phyloP scores from a whole-genome alignment of 768 basidiomycete species.

The Boletus sensibilis region DNA sequence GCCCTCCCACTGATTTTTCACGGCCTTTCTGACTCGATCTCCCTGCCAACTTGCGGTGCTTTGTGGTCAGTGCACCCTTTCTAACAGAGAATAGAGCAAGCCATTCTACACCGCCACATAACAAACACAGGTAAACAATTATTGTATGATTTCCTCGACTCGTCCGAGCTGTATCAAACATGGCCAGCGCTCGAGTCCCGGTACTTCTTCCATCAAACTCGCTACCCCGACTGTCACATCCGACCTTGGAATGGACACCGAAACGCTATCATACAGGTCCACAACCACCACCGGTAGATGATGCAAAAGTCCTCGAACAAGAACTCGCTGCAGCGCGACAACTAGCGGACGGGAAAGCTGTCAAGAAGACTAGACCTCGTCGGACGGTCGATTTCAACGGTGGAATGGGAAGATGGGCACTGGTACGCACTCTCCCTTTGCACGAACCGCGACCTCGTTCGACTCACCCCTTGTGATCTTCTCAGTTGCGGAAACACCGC shows the following conservation, averaged over 20 bases:
- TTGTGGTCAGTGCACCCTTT: constrained; percentile 26
- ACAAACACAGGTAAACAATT: constrained; percentile 11
- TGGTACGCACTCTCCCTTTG: constrained; percentile 51
- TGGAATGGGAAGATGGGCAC: constrained; percentile 78
- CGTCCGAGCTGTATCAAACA: not conserved
- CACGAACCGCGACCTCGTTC: not conserved
- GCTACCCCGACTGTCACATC: constrained; percentile 36
- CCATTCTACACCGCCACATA: constrained; percentile 13
- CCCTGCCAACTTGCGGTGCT: constrained; percentile 23
- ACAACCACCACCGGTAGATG: constrained; percentile 80
- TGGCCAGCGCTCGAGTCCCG: constrained; percentile 39
- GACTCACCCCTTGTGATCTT: not conserved
- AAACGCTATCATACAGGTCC: constrained; percentile 60
- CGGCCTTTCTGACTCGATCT: constrained; percentile 15
- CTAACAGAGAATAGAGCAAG: not conserved
- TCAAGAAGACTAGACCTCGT: constrained; percentile 90
- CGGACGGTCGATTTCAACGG: constrained; percentile 96
- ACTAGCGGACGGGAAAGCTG: constrained; percentile 73
- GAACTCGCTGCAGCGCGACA: constrained; percentile 75
- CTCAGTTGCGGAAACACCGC: constrained; percentile 71
- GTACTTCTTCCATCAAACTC: constrained; percentile 52
- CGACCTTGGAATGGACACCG: constrained; percentile 74
- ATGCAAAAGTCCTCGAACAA: constrained; percentile 70
- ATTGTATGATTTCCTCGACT: not conserved
- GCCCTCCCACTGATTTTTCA: not conserved